Conservation (phyloP, 495 filamentous ascomycete genomes). For the Podospora bellae-mahoneyi region DNA sequence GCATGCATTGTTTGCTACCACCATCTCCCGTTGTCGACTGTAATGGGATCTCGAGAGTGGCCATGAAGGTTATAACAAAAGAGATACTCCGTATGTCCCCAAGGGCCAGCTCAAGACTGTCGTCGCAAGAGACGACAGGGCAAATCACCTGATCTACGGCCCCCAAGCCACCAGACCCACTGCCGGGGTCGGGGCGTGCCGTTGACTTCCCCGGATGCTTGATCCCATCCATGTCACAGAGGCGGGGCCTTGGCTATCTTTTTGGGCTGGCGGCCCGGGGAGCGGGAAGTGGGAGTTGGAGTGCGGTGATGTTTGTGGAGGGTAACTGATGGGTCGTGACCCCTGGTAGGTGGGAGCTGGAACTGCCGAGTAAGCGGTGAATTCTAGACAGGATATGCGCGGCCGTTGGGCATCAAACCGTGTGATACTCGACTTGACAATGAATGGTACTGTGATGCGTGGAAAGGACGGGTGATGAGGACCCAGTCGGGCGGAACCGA, state of each 20-base stretch:
- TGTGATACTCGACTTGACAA: background rate
- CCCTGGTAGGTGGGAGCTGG: no score
- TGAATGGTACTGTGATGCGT: background rate
- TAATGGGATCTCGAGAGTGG: no score
- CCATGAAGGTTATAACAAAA: no score
- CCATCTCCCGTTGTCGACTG: no score
- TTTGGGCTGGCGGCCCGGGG: background rate
- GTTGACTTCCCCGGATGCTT: background rate
- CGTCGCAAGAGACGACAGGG: background rate
- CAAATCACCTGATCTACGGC: background rate
- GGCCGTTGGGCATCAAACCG: background rate
- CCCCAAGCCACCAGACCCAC: background rate
- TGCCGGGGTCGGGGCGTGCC: background rate
- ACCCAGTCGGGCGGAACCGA: constrained; percentile 11
- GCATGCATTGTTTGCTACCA: no score
- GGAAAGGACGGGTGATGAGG: background rate
- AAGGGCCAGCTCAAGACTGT: background rate
- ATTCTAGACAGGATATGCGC: background rate
- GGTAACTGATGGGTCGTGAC: background rate
- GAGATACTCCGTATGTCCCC: no score
- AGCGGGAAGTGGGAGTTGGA: background rate
- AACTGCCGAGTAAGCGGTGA: background rate
- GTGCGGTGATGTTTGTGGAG: background rate
- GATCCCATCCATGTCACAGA: background rate
- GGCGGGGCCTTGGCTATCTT: background rate